Evolutionary conservation across 768 basidiomycete genomes (phyloP).

Genomic region (Xerocomus brunneocitrinus): DNA sequence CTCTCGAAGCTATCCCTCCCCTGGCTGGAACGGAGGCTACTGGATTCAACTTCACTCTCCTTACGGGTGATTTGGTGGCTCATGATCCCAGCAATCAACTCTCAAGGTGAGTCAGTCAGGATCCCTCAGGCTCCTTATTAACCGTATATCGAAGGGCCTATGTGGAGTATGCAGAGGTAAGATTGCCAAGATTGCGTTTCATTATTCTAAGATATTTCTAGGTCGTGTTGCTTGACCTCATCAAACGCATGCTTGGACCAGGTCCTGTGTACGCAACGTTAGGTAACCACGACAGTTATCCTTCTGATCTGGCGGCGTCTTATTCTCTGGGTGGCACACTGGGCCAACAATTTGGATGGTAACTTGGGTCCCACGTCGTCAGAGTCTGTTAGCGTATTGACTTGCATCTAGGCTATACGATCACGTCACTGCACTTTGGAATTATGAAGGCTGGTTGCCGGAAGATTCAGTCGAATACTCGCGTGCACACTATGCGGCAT

Average conservation of each 20-base stretch:
- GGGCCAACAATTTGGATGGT: slow-evolving; percentile 65
- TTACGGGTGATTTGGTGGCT: slow-evolving; percentile 70
- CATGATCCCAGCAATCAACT: slow-evolving; percentile 66
- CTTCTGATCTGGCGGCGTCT: slow-evolving; percentile 53
- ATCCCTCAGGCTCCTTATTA: neutral
- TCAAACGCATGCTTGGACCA: slow-evolving; percentile 55
- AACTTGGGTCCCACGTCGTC: slow-evolving; percentile 7
- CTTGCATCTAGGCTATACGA: slow-evolving; percentile 60
- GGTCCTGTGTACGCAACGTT: slow-evolving; percentile 74
- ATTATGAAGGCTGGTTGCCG: slow-evolving; percentile 66
- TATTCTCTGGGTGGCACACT: slow-evolving; percentile 51
- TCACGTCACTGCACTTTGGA: slow-evolving; percentile 67
- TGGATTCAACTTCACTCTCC: slow-evolving; percentile 63
- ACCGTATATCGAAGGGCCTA: slow-evolving; percentile 41
- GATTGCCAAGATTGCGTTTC: neutral
- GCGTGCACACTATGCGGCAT: slow-evolving; percentile 65
- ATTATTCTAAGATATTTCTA: slow-evolving; percentile 24
- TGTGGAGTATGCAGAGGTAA: slow-evolving; percentile 59
- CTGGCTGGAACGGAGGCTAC: slow-evolving; percentile 55
- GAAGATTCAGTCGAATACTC: slow-evolving; percentile 52
- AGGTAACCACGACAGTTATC: slow-evolving; percentile 76
- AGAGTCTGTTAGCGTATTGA: neutral
- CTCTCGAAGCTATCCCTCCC: slow-evolving; percentile 61
- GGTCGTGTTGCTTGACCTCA: slow-evolving; percentile 63
- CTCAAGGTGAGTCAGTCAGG: slow-evolving; percentile 42